Evolutionary conservation across 1,284 basidiomycete genomes (phyloP), one percentile per base, ranked within the genome.

Genomic region (Phellopilus nigrolimitatus): DNA sequence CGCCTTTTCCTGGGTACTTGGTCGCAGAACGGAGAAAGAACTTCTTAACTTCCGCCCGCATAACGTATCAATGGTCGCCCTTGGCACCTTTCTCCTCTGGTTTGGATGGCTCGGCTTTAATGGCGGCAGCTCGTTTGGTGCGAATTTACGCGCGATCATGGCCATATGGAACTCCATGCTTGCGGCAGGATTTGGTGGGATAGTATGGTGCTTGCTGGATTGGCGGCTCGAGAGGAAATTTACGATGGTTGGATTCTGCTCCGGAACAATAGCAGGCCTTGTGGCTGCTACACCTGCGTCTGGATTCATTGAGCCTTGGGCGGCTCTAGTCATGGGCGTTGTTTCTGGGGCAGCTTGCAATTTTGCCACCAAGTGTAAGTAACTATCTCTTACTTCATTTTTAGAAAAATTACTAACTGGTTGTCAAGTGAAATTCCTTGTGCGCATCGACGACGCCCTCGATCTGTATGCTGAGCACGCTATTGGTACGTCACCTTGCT

Each of bases 401-500:
- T 38, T 17, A 54, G n/a, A n/a, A 22, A 30, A 54, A 45, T 53
- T 59, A n/a, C 59, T 54, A 59, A 46, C 60, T 22, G 43, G 38
- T 24, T 42, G 28, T 39, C 0, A 55, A 88, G 84, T 86, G 27
- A 88, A 88, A 66, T 78, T 79, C 59, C 59, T 82, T 37, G 57
- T 88, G 53, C 71, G 73, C 17, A 80, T 91, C 45, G 91, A 94
- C 64, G 90, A 93, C 61, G 82, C 88, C 0, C 82, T 93, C 45
- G 88, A 92, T 78, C 76, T 92, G 53, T 91, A 88, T 65, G 86
- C 89, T n/a, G 88, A 92, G 61, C 92, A 98, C 73, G 93, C 88
- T 37, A 70, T 97, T 15, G 91, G 91, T 3, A 21, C 19, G 44
- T 39, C 17, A 8, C 15, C 4, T 9, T 19, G 12, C 17, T 46